phyloP scores from a whole-genome alignment of 2,329 filamentous ascomycete genomes.

The Ophiocordyceps robertsii region DNA sequence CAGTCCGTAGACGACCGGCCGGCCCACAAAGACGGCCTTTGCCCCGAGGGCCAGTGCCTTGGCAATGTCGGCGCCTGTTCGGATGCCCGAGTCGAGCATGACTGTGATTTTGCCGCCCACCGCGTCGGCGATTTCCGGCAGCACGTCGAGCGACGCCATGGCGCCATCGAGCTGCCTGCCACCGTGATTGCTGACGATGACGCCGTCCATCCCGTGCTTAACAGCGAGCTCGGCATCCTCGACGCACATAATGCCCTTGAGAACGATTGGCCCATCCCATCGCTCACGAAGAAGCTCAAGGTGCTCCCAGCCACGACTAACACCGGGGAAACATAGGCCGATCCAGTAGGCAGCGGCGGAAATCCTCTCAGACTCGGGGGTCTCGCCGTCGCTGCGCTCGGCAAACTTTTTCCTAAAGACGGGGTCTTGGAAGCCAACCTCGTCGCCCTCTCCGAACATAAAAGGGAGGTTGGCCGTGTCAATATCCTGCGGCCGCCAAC shows the following conservation, averaged over 20 bases:
- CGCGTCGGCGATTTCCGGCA: conserved; percentile 30
- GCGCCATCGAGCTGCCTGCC: conserved; percentile 27
- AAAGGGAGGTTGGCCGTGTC: conserved; percentile 51
- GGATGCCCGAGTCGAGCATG: conserved; percentile 31
- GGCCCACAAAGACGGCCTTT: conserved; percentile 27
- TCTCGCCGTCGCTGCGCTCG: conserved; percentile 25
- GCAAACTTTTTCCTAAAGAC: conserved; percentile 33
- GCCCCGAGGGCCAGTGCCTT: conserved; percentile 27
- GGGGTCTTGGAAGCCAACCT: conserved; percentile 53
- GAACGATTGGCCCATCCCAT: conserved; percentile 41
- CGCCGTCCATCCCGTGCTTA: conserved; percentile 22
- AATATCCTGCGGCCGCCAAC: conserved; percentile 56
- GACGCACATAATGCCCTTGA: conserved; percentile 26
- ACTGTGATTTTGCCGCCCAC: conserved; percentile 45
- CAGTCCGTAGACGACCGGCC: conserved; percentile 24
- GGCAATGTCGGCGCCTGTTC: conserved; percentile 24
- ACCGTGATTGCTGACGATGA: conserved; percentile 29
- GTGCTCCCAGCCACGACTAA: conserved; percentile 44
- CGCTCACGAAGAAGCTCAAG: conserved; percentile 41
- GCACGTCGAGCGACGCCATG: conserved; percentile 39
- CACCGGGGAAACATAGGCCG: conserved; percentile 31
- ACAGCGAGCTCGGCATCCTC: conserved; percentile 25
- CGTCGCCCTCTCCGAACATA: conserved; percentile 41
- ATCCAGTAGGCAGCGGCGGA: conserved; percentile 41
- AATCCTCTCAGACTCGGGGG: conserved; percentile 32